These are phyloP conservation scores for Urostyla sp. DNA, from an alignment of 73 alveolate genomes.

Conservation along the genomic window DNA sequence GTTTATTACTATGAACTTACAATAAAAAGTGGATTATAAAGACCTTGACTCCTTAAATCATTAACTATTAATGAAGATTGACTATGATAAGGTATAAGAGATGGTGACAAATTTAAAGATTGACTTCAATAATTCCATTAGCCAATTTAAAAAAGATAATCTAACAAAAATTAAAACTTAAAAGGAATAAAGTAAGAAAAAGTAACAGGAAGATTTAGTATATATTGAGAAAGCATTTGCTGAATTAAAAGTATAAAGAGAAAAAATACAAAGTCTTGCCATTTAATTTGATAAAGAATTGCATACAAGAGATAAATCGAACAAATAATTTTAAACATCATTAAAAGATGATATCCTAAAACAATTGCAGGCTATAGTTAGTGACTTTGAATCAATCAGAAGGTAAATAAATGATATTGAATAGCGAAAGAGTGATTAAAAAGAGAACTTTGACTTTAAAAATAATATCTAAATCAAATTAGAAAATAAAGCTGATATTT, in stretches of 20 bases:
- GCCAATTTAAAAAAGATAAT: constrained; percentile 17
- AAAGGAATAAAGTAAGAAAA: constrained; percentile 44
- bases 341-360: constrained; percentile 17
- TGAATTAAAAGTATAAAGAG: constrained; percentile 32
- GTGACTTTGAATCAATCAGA: constrained; percentile 38
- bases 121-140: constrained; percentile 4
- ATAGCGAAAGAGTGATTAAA: constrained; percentile 37
- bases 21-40: constrained; percentile 41
- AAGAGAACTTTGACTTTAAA: constrained; percentile 27
- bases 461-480: background rate
- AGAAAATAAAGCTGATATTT: constrained; percentile 31
- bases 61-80: background rate
- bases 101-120: background rate
- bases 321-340: background rate
- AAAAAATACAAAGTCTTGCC: constrained; percentile 36
- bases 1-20: constrained; percentile 19
- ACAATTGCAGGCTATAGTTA: background rate
- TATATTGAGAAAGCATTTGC: constrained; percentile 38
- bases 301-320: constrained; percentile 37
- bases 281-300: constrained; percentile 48
- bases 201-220: constrained; percentile 22
- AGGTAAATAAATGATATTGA: constrained; percentile 36
- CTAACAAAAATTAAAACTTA: too few relatives aligned
- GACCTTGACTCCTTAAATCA: constrained; percentile 44
- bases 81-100: constrained; percentile 36